Conservation (phyloP, 805 yeast species). For the Pichia pseudocactophila region DNA sequence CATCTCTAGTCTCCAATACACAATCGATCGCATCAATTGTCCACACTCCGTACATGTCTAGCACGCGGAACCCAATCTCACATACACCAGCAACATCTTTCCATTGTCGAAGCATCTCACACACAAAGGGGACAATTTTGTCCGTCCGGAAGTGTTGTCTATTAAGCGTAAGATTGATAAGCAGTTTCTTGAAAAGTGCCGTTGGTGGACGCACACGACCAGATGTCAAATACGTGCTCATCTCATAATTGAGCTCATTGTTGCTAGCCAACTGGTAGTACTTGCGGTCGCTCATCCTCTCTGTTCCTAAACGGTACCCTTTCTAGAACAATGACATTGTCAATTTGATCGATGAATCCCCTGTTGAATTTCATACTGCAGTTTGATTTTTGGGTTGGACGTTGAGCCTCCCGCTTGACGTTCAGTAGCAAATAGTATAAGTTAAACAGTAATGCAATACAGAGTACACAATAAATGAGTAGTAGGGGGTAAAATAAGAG, state of each 20-base stretch:
- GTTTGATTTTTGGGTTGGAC: no score
- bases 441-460: not conserved
- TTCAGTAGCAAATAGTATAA: not conserved
- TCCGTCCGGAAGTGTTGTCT: constrained; percentile 13
- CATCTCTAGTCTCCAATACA: no score
- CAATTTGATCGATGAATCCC: no score
- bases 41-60: constrained; percentile 37
- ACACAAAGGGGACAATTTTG: constrained; percentile 53
- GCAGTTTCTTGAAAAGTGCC: constrained; percentile 54
- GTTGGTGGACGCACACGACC: constrained; percentile 20
- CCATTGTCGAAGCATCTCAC: constrained; percentile 36
- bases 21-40: no score
- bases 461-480: not conserved
- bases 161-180: constrained; percentile 55
- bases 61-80: constrained; percentile 59
- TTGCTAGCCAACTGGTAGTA: constrained; percentile 16
- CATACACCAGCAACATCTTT: constrained; percentile 53
- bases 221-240: constrained; percentile 29
- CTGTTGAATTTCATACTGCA: no score
- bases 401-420: no score
- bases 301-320: no score
- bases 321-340: no score
- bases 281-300: not conserved
- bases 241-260: constrained; percentile 25
- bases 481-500: not conserved